Base-by-base conservation (phyloP, 305 asterid species). In the Ruellia speciosa region DNA sequence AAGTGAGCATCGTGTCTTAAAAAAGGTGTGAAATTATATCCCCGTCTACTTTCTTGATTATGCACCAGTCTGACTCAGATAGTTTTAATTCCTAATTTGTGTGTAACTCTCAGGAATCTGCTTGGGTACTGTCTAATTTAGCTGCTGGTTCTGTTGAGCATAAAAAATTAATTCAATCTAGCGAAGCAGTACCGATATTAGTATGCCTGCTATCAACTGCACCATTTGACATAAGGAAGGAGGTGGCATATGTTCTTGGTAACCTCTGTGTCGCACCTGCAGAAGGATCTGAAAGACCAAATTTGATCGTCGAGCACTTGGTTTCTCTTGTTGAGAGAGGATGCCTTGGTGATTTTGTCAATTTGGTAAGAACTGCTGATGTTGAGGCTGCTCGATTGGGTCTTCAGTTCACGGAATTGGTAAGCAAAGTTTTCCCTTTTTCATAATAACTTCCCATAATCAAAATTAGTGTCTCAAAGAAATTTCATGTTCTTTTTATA, bases 401-500 rank as follows among this genome's bases (percentile, higher is more conserved):
- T 63, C 92, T 92, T 68, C 99, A 88, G 50, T 88, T 92, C 90
- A 24, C 84, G 58, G 99, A 92, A 67, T 77, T 92, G 96, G 99
- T 92, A 75, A 81, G 84, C 61, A 18, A 16, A 53, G n/a, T 15
- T 59, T 54, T 41, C 41, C 46, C 45, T 0, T 24, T 15, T 24
- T 18, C 12, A 9, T 3, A 11, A 35, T 11, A 40, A 20, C 0
- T 4, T 0, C 9, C 56, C 16, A 37, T 18, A 9, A n/a, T n/a
- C n/a, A n/a, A n/a, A n/a, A n/a, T n/a, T n/a, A n/a, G n/a, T n/a
- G n/a, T n/a, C n/a, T n/a, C n/a, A n/a, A n/a, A n/a, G n/a, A n/a
- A n/a, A n/a, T n/a, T n/a, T n/a, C n/a, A n/a, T n/a, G n/a, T n/a
- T n/a, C n/a, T n/a, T n/a, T n/a, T n/a, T n/a, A n/a, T n/a, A n/a